These are phyloP conservation scores for Trapa incisa DNA, from an alignment of 345 rosid genomes.

Conservation along the genomic window DNA sequence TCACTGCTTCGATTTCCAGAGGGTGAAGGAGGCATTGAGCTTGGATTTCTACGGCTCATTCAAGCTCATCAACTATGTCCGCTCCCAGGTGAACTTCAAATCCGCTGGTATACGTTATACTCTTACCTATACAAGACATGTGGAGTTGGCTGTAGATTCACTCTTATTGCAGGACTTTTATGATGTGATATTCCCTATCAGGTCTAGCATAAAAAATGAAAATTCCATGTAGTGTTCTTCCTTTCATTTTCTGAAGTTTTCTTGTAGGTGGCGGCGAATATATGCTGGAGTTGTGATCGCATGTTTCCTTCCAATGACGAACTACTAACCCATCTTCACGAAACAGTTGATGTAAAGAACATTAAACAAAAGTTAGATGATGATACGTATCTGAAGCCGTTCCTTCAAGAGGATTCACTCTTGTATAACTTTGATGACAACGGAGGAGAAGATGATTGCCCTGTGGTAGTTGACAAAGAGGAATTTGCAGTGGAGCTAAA, in stretches of 20 bases:
- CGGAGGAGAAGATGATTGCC: conserved; percentile 48
- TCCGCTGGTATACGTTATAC: background rate
- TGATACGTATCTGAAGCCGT: conserved; percentile 64
- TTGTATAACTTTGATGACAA: conserved; percentile 65
- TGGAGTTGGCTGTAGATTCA: background rate
- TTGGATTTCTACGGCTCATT: conserved; percentile 67
- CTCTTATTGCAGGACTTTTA: conserved; percentile 3
- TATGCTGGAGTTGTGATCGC: conserved; percentile 58
- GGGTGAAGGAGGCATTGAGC: conserved; percentile 28
- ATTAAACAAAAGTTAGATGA: conserved; percentile 32
- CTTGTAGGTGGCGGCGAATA: conserved; percentile 61
- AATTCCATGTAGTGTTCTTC: background rate
- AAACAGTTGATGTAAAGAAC: conserved; percentile 19
- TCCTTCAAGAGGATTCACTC: conserved; percentile 67
- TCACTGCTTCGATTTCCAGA: conserved; percentile 54
- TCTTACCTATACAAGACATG: background rate
- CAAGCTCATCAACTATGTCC: conserved; percentile 77
- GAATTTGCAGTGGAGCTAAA: conserved; percentile 34
- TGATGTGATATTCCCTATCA: background rate
- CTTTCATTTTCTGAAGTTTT: conserved; percentile 2
- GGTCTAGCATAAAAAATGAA: background rate
- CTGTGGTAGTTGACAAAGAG: conserved; percentile 29
- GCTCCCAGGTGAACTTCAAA: conserved; percentile 43
- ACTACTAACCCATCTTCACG: conserved; percentile 37
- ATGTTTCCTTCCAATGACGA: conserved; percentile 28